Conservation (phyloP, 495 filamentous ascomycete species). For the Lichina pygmaea region DNA sequence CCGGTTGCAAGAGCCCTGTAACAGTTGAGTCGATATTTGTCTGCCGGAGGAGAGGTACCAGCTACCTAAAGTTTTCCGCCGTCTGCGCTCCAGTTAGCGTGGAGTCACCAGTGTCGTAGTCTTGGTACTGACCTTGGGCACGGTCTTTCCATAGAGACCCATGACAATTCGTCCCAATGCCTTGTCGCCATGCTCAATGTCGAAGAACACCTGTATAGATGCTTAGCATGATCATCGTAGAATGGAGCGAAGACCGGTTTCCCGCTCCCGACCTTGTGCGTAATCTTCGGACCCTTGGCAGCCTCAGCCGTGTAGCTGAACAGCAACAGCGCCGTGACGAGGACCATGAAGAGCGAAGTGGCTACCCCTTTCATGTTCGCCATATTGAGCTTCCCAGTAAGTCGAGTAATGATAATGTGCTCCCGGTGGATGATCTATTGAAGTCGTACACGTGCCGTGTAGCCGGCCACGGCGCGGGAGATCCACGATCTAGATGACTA, state of each 20-base stretch:
- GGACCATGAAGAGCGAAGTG: constrained; percentile 44
- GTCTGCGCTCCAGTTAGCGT: constrained; percentile 22
- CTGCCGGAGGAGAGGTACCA: not conserved
- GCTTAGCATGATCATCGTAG: too few species aligned
- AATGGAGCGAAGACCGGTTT: too few species aligned
- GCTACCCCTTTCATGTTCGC: constrained; percentile 14
- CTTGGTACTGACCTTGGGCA: constrained; percentile 38
- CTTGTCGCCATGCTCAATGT: constrained; percentile 77
- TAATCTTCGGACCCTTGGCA: constrained; percentile 85
- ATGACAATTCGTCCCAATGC: constrained; percentile 65
- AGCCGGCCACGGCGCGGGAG: too few species aligned
- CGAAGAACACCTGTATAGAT: constrained; percentile 51
- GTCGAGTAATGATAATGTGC: too few species aligned
- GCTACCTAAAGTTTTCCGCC: constrained; percentile 77
- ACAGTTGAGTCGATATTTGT: not conserved
- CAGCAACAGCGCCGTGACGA: constrained; percentile 45
- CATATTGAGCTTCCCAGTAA: constrained; percentile 1
- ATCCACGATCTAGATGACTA: too few species aligned
- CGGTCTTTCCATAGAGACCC: constrained; percentile 92
- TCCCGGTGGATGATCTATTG: too few species aligned
- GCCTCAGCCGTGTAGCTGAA: constrained; percentile 44
- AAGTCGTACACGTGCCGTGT: too few species aligned
- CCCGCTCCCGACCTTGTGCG: constrained; percentile 38
- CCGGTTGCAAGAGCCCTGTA: constrained; percentile 70
- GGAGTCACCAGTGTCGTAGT: not conserved